Evolutionary conservation across 2,329 filamentous ascomycete species (phyloP), one percentile per base, ranked within the genome.

Genomic region (Cadophora sp.): DNA sequence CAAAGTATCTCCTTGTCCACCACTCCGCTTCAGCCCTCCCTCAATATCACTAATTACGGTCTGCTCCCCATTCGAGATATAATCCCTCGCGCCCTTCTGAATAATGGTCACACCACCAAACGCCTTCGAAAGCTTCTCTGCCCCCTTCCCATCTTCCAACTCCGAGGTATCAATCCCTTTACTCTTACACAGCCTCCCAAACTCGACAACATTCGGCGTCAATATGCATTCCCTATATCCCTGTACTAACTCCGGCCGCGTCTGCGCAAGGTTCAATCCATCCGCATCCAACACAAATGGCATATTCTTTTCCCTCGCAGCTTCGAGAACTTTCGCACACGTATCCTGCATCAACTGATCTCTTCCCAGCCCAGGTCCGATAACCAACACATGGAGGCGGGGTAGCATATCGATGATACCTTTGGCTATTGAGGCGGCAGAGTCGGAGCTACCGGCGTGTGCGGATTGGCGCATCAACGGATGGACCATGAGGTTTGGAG

Each of bases 401-500:
- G 91, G 85, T 2, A 99, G 87, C 88, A 98, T 91, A 67, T 85
- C 87, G 68, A 94, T 86, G 71, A 98, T 91, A 62, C 86, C 82
- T 27, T 85, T 80, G 9, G 92, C 87, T 58, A 97, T 84, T 63
- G 82, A 77, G 14, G 82, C 83, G 1, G 91, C 84, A 14, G 82
- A 82, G 65, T 90, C 86, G 62, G 83, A 80, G 59, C 82, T 79
- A 27, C 81, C 78, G 62, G 86, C 80, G 73, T 87, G 84, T 24
- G 80, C 76, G 55, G 88, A 87, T 79, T 96, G 93, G 36, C 93
- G 91, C 88, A 99, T 95, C 72, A 97, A 87, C 0, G 96, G 96
- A 79, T 98, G 96, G 13, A 99, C 96, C 95, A 99, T 99, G 33
- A 99, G 85, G 78, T 98, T 97, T 2, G 96, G 96, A 22, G 94